phyloP scores from a whole-genome alignment of 2,329 filamentous ascomycete genomes.

The Tolypocladium album region DNA sequence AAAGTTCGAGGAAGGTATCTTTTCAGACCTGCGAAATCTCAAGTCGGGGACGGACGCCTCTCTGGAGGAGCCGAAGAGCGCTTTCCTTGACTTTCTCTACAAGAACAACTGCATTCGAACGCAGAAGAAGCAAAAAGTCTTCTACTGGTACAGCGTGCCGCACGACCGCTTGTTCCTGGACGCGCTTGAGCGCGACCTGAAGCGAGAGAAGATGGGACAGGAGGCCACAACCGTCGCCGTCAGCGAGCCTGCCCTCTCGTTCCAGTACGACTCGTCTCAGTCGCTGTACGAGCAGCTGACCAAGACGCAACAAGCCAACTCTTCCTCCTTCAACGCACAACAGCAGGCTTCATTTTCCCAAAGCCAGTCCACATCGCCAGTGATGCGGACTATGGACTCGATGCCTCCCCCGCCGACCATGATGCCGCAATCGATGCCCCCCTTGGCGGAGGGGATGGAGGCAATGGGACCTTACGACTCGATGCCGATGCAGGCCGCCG shows the following conservation, averaged over 20 bases:
- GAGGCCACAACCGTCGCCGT: slow-evolving; percentile 95
- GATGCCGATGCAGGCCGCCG: slow-evolving; percentile 58
- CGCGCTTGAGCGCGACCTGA: slow-evolving; percentile 90
- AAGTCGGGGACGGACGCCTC: slow-evolving; percentile 98
- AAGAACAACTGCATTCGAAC: slow-evolving; percentile 99
- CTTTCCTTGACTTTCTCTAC: slow-evolving; percentile 96
- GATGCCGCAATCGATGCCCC: slow-evolving; percentile 50
- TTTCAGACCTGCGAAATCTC: slow-evolving; percentile 94
- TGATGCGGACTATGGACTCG: slow-evolving; percentile 80
- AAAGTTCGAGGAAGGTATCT: slow-evolving; percentile 99
- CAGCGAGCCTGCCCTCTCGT: slow-evolving; percentile 92
- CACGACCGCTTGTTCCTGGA: slow-evolving; percentile 97
- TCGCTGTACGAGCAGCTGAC: slow-evolving; percentile 99
- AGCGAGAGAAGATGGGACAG: slow-evolving; percentile 99
- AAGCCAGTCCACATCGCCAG: slow-evolving; percentile 76
- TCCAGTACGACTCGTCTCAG: slow-evolving; percentile 98
- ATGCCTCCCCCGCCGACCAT: slow-evolving; percentile 90
- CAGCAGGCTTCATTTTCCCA: slow-evolving; percentile 58
- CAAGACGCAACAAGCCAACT: slow-evolving; percentile 97
- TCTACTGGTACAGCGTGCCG: slow-evolving; percentile 99
- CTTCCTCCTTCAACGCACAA: slow-evolving; percentile 86
- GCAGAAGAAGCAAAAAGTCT: slow-evolving; percentile 99
- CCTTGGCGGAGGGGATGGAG: slow-evolving; percentile 56
- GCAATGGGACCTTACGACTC: slow-evolving; percentile 59
- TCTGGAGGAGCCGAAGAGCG: slow-evolving; percentile 96